Percentiles rank a stretch among this genome's conserved stretches.
Evolutionary conservation across 2,329 filamentous ascomycete genomes (phyloP).

Genomic region (Aspergillus sojae): DNA sequence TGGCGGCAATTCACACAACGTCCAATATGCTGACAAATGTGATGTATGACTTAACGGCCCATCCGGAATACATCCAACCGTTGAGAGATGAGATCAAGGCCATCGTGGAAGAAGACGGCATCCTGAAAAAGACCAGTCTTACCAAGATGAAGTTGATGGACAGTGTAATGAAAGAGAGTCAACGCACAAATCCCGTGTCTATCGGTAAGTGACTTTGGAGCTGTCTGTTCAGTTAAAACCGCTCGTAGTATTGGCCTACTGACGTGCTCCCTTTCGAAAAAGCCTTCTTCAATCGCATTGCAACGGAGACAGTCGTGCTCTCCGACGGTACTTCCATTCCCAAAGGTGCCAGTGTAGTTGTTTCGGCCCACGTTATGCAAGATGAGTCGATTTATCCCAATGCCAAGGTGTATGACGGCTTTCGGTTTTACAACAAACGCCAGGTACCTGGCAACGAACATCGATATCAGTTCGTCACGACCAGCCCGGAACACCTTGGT

Average conservation of each 20-base stretch:
- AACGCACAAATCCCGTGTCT: conserved; percentile 30
- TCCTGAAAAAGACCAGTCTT: conserved; percentile 35
- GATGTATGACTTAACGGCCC: conserved; percentile 56
- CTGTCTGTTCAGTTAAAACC: too few relatives aligned
- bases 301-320: conserved; percentile 25
- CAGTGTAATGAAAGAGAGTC: conserved; percentile 39
- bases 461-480: conserved; percentile 33
- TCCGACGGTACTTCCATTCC: conserved; percentile 35
- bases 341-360: conserved; percentile 27
- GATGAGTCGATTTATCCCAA: conserved; percentile 33
- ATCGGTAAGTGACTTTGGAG: conserved; percentile 22
- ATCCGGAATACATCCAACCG: conserved; percentile 54
- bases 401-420: conserved; percentile 35
- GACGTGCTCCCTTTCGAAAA: background rate
- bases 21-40: conserved; percentile 47
- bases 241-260: background rate
- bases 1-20: conserved; percentile 40
- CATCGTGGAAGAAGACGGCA: conserved; percentile 46
- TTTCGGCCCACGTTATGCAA: conserved; percentile 30
- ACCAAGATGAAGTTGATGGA: conserved; percentile 39
- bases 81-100: conserved; percentile 55
- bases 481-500: conserved; percentile 30
- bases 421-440: conserved; percentile 37
- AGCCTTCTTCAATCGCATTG: conserved; percentile 26
- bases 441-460: conserved; percentile 34